Evolutionary conservation across 257 asterid species (phyloP).

Genomic region (Linaria vulgaris): DNA sequence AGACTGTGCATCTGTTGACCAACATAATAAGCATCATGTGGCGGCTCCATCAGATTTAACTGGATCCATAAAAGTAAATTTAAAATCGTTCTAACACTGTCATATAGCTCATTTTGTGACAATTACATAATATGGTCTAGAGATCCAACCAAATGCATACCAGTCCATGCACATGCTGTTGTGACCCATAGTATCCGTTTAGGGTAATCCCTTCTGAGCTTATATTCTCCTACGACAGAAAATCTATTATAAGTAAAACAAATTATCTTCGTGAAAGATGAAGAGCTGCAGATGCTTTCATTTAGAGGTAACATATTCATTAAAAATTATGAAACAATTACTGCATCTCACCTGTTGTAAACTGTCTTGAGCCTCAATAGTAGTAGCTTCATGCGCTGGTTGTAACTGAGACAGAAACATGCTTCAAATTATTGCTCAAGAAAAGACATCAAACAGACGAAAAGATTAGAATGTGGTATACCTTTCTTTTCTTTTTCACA

Average conservation of each 20-base stretch:
- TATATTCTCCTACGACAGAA: slow-evolving; percentile 58
- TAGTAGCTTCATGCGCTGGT: slow-evolving; percentile 60
- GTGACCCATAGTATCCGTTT: slow-evolving; percentile 82
- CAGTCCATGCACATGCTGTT: slow-evolving; percentile 85
- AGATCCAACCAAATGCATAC: slow-evolving; percentile 41
- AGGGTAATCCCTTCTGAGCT: slow-evolving; percentile 62
- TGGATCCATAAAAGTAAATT: slow-evolving; percentile 42
- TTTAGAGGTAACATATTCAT: no score
- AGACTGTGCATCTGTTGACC: slow-evolving; percentile 80
- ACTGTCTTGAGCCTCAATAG: slow-evolving; percentile 55
- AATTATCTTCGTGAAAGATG: background rate
- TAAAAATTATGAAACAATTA: background rate
- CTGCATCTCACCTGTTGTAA: slow-evolving; percentile 61
- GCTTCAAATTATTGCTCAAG: slow-evolving; percentile 4
- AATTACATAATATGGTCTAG: slow-evolving; percentile 8
- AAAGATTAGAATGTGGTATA: slow-evolving; percentile 21
- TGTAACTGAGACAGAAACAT: slow-evolving; percentile 49
- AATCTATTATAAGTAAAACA: slow-evolving; percentile 10
- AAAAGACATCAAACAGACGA: slow-evolving; percentile 18
- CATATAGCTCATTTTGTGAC: no score
- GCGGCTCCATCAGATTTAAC: slow-evolving; percentile 97
- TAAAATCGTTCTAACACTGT: slow-evolving; percentile 19
- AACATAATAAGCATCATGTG: slow-evolving; percentile 77
- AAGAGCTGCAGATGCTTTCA: background rate
- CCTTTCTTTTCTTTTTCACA: slow-evolving; percentile 84